Evolutionary conservation across 2,329 filamentous ascomycete genomes (phyloP).

Genomic region (Trichoderma polysporum): DNA sequence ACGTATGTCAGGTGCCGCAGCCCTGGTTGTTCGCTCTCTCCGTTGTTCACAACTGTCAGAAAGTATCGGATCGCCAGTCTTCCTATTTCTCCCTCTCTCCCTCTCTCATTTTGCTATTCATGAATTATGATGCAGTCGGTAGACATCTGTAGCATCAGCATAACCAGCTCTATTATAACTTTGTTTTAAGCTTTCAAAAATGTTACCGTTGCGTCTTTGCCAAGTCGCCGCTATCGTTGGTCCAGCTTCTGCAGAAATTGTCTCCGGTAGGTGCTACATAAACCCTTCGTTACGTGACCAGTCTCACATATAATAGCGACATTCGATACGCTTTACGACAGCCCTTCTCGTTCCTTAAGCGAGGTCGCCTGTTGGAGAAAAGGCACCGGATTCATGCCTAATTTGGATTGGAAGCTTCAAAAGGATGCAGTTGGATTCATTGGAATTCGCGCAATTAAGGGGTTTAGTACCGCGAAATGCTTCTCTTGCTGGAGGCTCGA

Average conservation of each 20-base stretch:
- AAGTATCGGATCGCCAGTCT: background rate
- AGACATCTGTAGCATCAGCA: background rate
- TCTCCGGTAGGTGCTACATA: background rate
- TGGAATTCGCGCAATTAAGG: background rate
- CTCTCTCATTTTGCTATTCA: background rate
- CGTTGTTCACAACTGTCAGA: background rate
- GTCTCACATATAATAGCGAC: background rate
- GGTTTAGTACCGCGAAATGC: background rate
- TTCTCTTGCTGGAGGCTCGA: background rate
- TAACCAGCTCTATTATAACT: background rate
- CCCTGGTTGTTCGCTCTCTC: background rate
- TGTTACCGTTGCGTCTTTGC: background rate
- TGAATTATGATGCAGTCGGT: background rate
- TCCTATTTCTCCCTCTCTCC: background rate
- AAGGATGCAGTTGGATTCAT: conserved; percentile 6
- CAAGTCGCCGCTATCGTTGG: background rate
- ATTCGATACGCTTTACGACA: background rate
- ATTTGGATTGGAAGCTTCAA: conserved; percentile 6
- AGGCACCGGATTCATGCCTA: background rate
- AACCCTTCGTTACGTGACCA: background rate
- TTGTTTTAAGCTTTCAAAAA: background rate
- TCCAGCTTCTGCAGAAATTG: background rate
- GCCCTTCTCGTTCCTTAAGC: background rate
- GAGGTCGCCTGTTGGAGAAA: conserved; percentile 12
- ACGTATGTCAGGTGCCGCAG: background rate